A percentile compares a stretch with the other conserved stretches of the same genome.
Conservation (phyloP, 2,329 filamentous ascomycete genomes). For the Fusarium duplospermum region DNA sequence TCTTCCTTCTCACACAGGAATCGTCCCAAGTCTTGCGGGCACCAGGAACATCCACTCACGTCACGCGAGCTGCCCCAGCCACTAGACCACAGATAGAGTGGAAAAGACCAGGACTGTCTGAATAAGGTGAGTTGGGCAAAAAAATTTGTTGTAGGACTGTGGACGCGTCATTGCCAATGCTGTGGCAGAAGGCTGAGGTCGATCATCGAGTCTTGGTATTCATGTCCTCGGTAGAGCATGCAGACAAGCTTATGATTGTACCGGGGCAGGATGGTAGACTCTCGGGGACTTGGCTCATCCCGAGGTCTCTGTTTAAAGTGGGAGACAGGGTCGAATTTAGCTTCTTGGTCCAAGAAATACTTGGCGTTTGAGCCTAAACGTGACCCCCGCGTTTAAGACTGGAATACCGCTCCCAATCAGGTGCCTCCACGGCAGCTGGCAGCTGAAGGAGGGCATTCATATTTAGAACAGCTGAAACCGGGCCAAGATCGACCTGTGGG, state of each 20-base stretch:
- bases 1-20: background rate
- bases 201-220: background rate
- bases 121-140: background rate
- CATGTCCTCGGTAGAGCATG: background rate
- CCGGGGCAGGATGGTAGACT: background rate
- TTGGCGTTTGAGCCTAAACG: conserved; percentile 19
- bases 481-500: background rate
- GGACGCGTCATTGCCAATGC: conserved; percentile 23
- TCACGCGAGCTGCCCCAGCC: conserved; percentile 23
- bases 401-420: conserved; percentile 15
- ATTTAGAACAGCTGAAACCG: conserved; percentile 20
- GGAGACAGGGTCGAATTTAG: background rate
- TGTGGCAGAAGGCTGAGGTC: conserved; percentile 1
- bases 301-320: background rate
- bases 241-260: background rate
- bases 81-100: conserved; percentile 1
- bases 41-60: background rate
- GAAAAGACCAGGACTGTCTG: background rate
- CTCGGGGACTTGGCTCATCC: background rate
- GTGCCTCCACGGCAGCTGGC: conserved; percentile 1
- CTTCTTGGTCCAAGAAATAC: background rate
- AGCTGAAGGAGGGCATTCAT: background rate
- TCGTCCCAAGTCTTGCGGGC: background rate
- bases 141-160: background rate
- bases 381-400: conserved; percentile 2